Evolutionary conservation across 371 early-diverging fungal species (phyloP), one percentile per base, ranked within the genome.

Genomic region (Capillidium heterosporum): DNA sequence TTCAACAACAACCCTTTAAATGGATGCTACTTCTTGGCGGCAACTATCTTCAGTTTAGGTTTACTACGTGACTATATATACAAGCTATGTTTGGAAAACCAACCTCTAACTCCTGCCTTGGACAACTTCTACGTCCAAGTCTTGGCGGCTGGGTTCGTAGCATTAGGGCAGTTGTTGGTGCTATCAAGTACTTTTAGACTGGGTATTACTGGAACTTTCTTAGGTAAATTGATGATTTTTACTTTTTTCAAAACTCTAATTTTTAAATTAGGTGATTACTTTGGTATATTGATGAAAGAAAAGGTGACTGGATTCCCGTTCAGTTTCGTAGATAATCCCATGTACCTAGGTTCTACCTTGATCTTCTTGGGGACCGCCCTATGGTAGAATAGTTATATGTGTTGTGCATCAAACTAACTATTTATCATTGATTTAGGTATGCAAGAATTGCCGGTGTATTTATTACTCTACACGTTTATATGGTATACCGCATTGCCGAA

Each of bases 291-390:
- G 60, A 92, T 91, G 91, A 73, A 77, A 31, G 72, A 74, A 57
- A 80, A 85, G 39, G 89, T 91, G 53, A 88, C 87, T 13, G 80
- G 80, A 19, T 91, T 92, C 67, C 93, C 93, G 15, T 92, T 91
- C 75, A 92, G 85, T 65, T 80, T 88, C 10, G 74, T 81, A 32
- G 85, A 87, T 21, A 85, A 92, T 67, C 93, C 93, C 19, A 92
- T 92, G 93, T 92, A 92, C 64, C 75, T 79, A 48, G 93, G 93
- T n/a, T 89, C 91, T 15, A 86, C 89, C 2, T 68, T 91, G 65
- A 78, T 78, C 57, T 92, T 92, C 66, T 60, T 91, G 48, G 89
- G 81, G 32, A 81, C 84, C 40, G 85, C 91, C 43, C 67, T 92
- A 42, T 91, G 85, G 89, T 78, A 82, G 56, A 68, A 60, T 35